These are phyloP conservation scores for Emydomyces testavorans DNA, from an alignment of 2,329 filamentous ascomycete genomes.

Conservation along the genomic window DNA sequence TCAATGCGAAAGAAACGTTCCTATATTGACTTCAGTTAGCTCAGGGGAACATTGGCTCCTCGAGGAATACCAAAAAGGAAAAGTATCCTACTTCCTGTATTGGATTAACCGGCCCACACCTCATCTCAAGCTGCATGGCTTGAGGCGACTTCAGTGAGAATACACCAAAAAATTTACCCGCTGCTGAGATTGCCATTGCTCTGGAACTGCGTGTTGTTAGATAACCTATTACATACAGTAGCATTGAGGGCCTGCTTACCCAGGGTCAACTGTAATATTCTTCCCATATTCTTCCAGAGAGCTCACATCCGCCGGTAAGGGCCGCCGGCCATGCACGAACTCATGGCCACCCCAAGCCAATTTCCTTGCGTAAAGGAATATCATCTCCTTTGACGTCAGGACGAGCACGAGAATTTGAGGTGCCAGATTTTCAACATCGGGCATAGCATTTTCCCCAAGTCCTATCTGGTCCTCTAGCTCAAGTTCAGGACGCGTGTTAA, in stretches of 20 bases:
- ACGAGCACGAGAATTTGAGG: conserved; percentile 73
- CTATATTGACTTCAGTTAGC: conserved; percentile 20
- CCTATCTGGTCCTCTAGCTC: conserved; percentile 27
- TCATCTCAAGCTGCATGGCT: conserved; percentile 43
- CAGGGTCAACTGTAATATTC: conserved; percentile 67
- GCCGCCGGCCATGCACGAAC: conserved; percentile 51
- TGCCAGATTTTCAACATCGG: conserved; percentile 39
- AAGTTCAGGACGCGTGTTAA: conserved; percentile 47
- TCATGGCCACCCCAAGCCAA: conserved; percentile 37
- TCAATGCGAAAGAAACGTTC: conserved; percentile 45
- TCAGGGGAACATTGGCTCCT: conserved; percentile 13
- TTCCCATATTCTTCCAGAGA: conserved; percentile 47
- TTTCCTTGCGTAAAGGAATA: conserved; percentile 60
- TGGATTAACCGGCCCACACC: conserved; percentile 42
- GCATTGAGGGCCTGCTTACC: conserved; percentile 37
- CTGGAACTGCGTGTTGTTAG: conserved; percentile 34
- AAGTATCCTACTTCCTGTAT: conserved; percentile 43
- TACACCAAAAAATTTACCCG: conserved; percentile 58
- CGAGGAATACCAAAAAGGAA: background rate
- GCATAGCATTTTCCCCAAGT: conserved; percentile 13
- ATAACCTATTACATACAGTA: background rate
- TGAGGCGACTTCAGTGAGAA: conserved; percentile 54
- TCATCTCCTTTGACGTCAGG: conserved; percentile 58
- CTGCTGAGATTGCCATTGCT: conserved; percentile 56
- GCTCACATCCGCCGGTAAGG: conserved; percentile 47